Evolutionary conservation across 495 filamentous ascomycete genomes (phyloP).

Genomic region (Geopyxis carbonaria): DNA sequence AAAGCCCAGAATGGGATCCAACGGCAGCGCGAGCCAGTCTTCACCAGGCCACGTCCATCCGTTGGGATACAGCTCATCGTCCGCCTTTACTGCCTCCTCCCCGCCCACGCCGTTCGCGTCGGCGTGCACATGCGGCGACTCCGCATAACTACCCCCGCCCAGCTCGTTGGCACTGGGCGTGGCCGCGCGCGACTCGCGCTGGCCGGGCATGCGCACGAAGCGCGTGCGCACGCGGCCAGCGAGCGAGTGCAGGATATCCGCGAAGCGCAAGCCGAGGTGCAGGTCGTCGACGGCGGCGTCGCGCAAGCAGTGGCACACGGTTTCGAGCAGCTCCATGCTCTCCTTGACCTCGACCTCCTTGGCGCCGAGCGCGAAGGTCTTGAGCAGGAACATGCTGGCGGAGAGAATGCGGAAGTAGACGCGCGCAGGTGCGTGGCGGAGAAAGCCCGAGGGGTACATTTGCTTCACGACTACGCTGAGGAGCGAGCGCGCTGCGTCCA

Average conservation of each 20-base stretch:
- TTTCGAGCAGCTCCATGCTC: slow-evolving; percentile 65
- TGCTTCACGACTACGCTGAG: slow-evolving; percentile 67
- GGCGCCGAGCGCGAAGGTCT: slow-evolving; percentile 86
- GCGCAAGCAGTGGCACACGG: slow-evolving; percentile 59
- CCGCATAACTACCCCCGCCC: neutral
- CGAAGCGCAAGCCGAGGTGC: slow-evolving; percentile 83
- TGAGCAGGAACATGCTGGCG: slow-evolving; percentile 86
- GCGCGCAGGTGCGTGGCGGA: slow-evolving; percentile 80
- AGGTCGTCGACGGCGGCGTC: slow-evolving; percentile 88
- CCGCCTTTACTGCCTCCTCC: neutral
- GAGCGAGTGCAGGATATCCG: slow-evolving; percentile 72
- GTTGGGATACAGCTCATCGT: neutral
- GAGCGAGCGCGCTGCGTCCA: slow-evolving; percentile 70
- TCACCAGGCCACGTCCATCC: slow-evolving; percentile 9
- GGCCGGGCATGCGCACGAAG: slow-evolving; percentile 36
- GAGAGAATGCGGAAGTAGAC: slow-evolving; percentile 91
- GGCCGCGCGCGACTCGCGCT: slow-evolving; percentile 7
- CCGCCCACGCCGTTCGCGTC: neutral
- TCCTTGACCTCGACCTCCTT: slow-evolving; percentile 72
- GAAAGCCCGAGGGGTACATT: slow-evolving; percentile 61
- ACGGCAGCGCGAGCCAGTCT: slow-evolving; percentile 23
- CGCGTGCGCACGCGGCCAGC: slow-evolving; percentile 55
- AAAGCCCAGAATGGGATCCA: slow-evolving; percentile 22
- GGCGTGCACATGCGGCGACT: neutral
- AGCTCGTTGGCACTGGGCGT: slow-evolving; percentile 3